Percentiles rank a stretch among this genome's conserved stretches.
phyloP scores from a whole-genome alignment of 1,284 basidiomycete genomes.

The Termitomyces sp. region DNA sequence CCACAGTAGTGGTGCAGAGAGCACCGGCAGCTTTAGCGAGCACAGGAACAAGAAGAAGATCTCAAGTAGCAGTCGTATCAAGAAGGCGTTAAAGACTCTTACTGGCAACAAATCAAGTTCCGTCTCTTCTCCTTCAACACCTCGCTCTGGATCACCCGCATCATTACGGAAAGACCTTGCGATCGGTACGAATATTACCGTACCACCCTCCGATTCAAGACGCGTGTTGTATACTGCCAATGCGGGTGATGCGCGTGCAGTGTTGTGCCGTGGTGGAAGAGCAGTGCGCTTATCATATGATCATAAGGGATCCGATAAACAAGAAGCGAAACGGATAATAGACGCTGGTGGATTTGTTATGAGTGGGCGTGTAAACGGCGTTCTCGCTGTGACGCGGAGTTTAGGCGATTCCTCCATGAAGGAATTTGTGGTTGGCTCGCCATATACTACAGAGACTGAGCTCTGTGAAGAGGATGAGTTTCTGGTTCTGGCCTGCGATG shows the following conservation, averaged over 20 bases:
- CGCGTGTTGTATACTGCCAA: conserved; percentile 95
- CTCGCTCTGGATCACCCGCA: conserved; percentile 36
- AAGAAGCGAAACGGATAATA: conserved; percentile 95
- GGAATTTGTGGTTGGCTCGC: conserved; percentile 96
- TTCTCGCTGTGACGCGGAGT: conserved; percentile 93
- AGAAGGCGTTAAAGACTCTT: conserved; percentile 53
- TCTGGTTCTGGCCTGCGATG: conserved; percentile 95
- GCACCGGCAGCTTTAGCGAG: conserved; percentile 12
- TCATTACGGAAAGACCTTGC: conserved; percentile 25
- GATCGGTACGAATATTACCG: conserved; percentile 27
- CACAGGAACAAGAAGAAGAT: conserved; percentile 34
- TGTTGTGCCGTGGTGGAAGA: conserved; percentile 84
- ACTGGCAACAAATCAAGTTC: conserved; percentile 35
- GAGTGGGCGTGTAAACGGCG: conserved; percentile 97
- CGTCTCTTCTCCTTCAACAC: conserved; percentile 25
- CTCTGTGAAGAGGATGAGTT: conserved; percentile 91
- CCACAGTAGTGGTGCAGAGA: conserved; percentile 27
- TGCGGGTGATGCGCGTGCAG: conserved; percentile 89
- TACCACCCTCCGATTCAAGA: conserved; percentile 47
- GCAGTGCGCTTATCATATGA: conserved; percentile 96
- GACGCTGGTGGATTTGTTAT: conserved; percentile 98
- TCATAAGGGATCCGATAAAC: conserved; percentile 96
- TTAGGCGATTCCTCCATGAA: conserved; percentile 99
- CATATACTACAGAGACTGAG: conserved; percentile 96
- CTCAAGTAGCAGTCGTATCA: conserved; percentile 44